Percentiles rank a stretch among this genome's conserved stretches.
These are phyloP conservation scores for Clarkia xantiana DNA, from an alignment of 345 rosid species.

Conservation along the genomic window DNA sequence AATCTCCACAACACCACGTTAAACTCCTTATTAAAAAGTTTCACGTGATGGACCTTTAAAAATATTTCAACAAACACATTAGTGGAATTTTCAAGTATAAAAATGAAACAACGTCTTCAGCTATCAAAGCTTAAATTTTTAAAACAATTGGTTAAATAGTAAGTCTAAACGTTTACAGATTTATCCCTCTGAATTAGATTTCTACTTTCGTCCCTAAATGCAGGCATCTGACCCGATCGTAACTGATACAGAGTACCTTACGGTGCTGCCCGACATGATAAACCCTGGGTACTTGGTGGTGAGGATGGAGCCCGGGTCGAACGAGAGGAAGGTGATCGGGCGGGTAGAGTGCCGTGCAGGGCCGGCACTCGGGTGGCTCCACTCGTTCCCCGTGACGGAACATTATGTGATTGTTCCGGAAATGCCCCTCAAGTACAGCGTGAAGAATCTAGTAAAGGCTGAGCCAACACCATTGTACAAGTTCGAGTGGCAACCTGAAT, in stretches of 20 bases:
- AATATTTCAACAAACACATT: too few species aligned
- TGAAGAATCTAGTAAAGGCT: slow-evolving; percentile 56
- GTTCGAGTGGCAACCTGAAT: slow-evolving; percentile 80
- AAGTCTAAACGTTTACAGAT: too few species aligned
- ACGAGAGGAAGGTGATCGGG: slow-evolving; percentile 75
- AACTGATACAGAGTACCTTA: slow-evolving; percentile 59
- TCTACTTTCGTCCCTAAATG: too few species aligned
- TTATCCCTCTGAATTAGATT: too few species aligned
- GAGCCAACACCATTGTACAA: slow-evolving; percentile 90
- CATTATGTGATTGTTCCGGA: slow-evolving; percentile 75
- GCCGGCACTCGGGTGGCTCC: slow-evolving; percentile 92
- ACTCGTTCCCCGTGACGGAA: slow-evolving; percentile 84
- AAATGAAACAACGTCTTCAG: too few species aligned
- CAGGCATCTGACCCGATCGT: slow-evolving; percentile 91
- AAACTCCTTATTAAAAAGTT: too few species aligned
- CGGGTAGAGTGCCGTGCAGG: slow-evolving; percentile 67
- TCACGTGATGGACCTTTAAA: too few species aligned
- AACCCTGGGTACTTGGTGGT: slow-evolving; percentile 70
- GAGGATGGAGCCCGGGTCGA: slow-evolving; percentile 63
- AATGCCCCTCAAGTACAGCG: slow-evolving; percentile 83
- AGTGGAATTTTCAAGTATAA: too few species aligned
- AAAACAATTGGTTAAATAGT: too few species aligned
- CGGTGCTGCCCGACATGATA: slow-evolving; percentile 66
- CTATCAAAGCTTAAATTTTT: too few species aligned
- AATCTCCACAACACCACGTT: too few species aligned